Conservation (phyloP, 2,329 filamentous ascomycete species). For the Aspergillus thermomutatus region DNA sequence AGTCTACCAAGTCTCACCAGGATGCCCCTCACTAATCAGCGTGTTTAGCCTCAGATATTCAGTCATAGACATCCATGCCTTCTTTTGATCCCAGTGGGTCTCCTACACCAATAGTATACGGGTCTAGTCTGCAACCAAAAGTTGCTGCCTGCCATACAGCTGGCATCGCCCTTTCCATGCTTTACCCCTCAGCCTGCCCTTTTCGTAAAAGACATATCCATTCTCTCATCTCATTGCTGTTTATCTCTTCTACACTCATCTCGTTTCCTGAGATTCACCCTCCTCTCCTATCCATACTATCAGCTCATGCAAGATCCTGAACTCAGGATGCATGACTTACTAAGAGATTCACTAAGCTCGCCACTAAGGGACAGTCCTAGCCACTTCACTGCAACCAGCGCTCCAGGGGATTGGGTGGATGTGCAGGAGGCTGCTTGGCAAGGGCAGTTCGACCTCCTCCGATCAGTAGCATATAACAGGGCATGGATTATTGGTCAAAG, state of each 20-base stretch:
- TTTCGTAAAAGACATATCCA: neutral
- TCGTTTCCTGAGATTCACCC: neutral
- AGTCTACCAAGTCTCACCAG: too few species aligned
- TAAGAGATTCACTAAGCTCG: neutral
- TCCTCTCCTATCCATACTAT: neutral
- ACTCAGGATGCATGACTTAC: neutral
- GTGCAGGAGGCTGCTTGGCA: neutral
- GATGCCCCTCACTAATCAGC: too few species aligned
- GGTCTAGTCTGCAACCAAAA: neutral
- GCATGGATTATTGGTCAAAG: neutral
- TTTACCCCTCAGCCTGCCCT: neutral
- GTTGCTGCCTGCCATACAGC: neutral
- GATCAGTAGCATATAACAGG: constrained; percentile 2
- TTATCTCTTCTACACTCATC: neutral
- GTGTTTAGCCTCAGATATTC: too few species aligned
- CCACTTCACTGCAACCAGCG: neutral
- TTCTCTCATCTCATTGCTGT: neutral
- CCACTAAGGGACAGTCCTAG: neutral
- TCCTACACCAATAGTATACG: neutral
- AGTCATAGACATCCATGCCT: neutral
- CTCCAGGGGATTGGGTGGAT: neutral
- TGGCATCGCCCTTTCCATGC: neutral
- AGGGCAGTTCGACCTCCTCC: constrained; percentile 1
- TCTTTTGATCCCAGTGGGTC: neutral
- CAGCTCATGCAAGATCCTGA: neutral